These are phyloP conservation scores for Trichoderma harzianum DNA, from an alignment of 2,329 filamentous ascomycete genomes.

Conservation along the genomic window DNA sequence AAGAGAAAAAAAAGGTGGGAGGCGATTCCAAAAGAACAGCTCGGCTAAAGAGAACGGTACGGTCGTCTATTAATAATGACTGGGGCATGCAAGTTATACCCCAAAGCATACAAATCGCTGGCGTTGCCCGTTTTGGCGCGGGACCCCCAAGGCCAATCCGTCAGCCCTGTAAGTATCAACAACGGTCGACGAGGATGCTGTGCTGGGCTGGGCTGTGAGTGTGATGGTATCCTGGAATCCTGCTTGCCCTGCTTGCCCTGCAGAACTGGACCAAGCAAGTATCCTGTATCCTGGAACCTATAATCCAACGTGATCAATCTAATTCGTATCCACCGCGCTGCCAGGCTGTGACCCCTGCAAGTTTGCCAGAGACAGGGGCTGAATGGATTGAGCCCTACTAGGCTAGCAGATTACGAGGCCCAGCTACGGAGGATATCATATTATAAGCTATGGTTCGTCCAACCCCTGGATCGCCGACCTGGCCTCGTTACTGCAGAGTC, in stretches of 20 bases:
- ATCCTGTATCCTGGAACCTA: background rate
- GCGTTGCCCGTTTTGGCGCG: background rate
- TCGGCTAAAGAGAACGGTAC: background rate
- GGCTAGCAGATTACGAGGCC: background rate
- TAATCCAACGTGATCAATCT: constrained; percentile 8
- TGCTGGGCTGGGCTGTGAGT: background rate
- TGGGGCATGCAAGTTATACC: constrained; percentile 1
- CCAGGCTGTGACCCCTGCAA: background rate
- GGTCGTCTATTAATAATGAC: background rate
- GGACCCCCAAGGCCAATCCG: background rate
- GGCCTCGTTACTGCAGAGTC: background rate
- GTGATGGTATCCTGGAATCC: background rate
- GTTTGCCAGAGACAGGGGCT: background rate
- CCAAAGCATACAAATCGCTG: background rate
- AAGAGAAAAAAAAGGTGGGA: background rate
- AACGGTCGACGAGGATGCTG: background rate
- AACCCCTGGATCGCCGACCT: background rate
- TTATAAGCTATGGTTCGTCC: background rate
- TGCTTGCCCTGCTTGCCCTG: background rate
- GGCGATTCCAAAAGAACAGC: background rate
- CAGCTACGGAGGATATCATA: background rate
- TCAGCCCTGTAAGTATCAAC: background rate
- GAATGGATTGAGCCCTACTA: background rate
- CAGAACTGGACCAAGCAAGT: no score
- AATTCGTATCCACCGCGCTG: background rate